Percentiles rank a stretch among this genome's conserved stretches.
phyloP scores from a whole-genome alignment of 1,284 basidiomycete genomes.

The Trametes sp. region DNA sequence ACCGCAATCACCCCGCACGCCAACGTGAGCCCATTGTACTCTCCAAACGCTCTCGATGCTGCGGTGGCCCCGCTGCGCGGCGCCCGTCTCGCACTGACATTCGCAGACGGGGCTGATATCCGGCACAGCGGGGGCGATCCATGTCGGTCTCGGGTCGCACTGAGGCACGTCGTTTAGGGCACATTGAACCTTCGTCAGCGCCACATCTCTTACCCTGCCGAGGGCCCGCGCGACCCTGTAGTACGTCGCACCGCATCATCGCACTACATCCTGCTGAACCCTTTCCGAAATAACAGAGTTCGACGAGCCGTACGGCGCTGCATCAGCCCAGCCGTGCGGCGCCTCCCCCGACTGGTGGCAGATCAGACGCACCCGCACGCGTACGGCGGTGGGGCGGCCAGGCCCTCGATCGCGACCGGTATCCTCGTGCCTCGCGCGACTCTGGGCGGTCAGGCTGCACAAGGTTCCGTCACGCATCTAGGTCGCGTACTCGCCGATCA shows the following conservation, averaged over 20 bases:
- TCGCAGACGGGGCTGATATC: constrained; percentile 9
- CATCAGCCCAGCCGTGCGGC: neutral
- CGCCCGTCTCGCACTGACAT: constrained; percentile 4
- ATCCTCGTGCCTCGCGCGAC: constrained; percentile 22
- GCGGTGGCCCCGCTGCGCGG: constrained; percentile 10
- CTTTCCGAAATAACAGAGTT: constrained; percentile 11
- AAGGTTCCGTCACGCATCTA: constrained; percentile 18
- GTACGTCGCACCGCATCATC: neutral
- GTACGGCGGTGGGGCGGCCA: neutral
- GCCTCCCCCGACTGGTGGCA: neutral
- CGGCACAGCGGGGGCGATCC: constrained; percentile 14
- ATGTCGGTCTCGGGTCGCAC: constrained; percentile 3
- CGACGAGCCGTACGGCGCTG: neutral
- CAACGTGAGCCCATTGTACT: neutral
- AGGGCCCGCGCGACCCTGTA: no score
- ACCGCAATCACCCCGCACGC: constrained; percentile 8
- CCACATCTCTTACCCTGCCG: neutral
- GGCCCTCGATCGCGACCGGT: constrained; percentile 15
- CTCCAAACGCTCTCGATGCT: neutral
- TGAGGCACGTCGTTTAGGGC: constrained; percentile 6
- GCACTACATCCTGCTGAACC: neutral
- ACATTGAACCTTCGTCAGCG: constrained; percentile 19
- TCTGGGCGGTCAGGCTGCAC: constrained; percentile 12
- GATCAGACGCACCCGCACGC: no score
- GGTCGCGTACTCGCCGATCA: constrained; percentile 16